Evolutionary conservation across 768 basidiomycete species (phyloP).

Genomic region (Calvatia gigantea): DNA sequence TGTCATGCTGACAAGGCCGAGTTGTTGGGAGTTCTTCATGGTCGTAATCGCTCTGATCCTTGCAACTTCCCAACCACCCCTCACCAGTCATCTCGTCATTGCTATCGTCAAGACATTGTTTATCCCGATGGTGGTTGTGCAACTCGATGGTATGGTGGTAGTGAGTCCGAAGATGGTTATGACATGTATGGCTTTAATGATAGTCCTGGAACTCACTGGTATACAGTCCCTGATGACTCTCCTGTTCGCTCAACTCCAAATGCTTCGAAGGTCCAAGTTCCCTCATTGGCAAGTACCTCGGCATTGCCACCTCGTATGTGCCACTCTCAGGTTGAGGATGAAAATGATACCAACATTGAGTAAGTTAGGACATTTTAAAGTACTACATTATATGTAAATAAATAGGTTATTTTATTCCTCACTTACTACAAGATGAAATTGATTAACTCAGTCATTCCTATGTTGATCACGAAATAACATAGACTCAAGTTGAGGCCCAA

Average conservation of each 20-base stretch:
- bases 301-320: no score
- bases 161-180: not conserved
- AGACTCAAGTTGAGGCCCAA: slow-evolving; percentile 12
- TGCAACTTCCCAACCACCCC: no score
- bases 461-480: not conserved
- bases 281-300: no score
- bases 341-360: no score
- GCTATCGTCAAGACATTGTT: not conserved
- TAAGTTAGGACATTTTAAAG: not conserved
- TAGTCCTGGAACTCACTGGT: not conserved
- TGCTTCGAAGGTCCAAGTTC: not conserved
- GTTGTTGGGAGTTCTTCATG: not conserved
- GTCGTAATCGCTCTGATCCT: not conserved
- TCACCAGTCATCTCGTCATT: not conserved
- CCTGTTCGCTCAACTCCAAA: not conserved
- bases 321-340: no score
- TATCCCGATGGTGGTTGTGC: not conserved
- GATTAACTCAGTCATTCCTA: not conserved
- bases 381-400: not conserved
- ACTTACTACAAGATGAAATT: not conserved
- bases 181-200: not conserved
- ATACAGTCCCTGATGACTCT: not conserved
- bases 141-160: not conserved
- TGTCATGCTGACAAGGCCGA: not conserved
- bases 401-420: no score